Evolutionary conservation across 805 yeast species (phyloP).

Genomic region (Middelhovenomyces tepae): DNA sequence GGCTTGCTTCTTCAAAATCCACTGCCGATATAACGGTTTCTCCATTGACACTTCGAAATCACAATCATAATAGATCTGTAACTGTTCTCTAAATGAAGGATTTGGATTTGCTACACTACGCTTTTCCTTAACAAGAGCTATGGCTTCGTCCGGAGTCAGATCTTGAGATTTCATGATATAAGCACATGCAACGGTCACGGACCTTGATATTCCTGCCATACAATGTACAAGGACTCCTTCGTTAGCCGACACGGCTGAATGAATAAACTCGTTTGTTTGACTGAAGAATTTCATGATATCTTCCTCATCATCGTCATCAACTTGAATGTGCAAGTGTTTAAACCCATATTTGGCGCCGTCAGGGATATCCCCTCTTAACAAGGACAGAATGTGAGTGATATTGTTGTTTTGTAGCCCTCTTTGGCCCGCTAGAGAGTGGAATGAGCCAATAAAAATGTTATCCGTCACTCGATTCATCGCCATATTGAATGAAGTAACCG

Average conservation of each 20-base stretch:
- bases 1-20: slow-evolving; percentile 27
- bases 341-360: neutral
- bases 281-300: slow-evolving; percentile 57
- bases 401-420: slow-evolving; percentile 43
- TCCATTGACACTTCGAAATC: slow-evolving; percentile 26
- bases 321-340: slow-evolving; percentile 46
- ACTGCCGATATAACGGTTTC: slow-evolving; percentile 32
- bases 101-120: slow-evolving; percentile 61
- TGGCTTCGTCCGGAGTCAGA: slow-evolving; percentile 49
- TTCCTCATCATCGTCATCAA: slow-evolving; percentile 64
- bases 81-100: slow-evolving; percentile 62
- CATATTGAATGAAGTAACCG: no score
- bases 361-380: slow-evolving; percentile 49
- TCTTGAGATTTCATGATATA: slow-evolving; percentile 76
- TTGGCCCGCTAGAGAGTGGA: slow-evolving; percentile 51
- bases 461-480: neutral
- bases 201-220: slow-evolving; percentile 89
- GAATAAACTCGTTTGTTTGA: slow-evolving; percentile 59
- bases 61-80: slow-evolving; percentile 48
- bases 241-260: slow-evolving; percentile 34
- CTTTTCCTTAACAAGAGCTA: slow-evolving; percentile 66
- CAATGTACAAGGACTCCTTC: slow-evolving; percentile 34
- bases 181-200: slow-evolving; percentile 78
- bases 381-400: slow-evolving; percentile 66
- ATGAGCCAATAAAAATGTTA: slow-evolving; percentile 61